phyloP scores from a whole-genome alignment of 2,329 filamentous ascomycete genomes.

The Cladophialophora carrionii region DNA sequence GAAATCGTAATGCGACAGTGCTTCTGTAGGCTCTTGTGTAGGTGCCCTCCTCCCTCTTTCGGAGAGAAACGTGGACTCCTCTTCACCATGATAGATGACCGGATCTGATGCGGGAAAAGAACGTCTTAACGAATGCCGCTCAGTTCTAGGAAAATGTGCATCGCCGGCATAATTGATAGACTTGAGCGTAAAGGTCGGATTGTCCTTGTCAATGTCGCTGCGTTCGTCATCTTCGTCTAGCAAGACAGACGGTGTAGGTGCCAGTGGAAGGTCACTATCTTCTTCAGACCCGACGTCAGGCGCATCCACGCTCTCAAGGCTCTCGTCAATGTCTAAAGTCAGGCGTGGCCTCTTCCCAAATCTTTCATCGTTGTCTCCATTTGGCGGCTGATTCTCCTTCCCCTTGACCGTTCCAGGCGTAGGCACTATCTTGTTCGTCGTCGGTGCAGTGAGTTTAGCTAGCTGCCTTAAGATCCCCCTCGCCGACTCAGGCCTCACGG shows the following conservation, averaged over 20 bases:
- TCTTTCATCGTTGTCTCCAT: constrained; percentile 54
- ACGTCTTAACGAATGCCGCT: constrained; percentile 42
- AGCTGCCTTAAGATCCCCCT: constrained; percentile 59
- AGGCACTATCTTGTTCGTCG: constrained; percentile 52
- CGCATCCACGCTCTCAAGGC: constrained; percentile 46
- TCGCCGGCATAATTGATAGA: constrained; percentile 31
- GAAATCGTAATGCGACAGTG: constrained; percentile 51
- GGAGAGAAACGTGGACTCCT: constrained; percentile 39
- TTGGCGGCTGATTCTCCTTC: constrained; percentile 39
- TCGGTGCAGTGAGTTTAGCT: constrained; percentile 57
- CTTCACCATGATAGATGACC: constrained; percentile 45
- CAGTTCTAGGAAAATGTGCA: constrained; percentile 5
- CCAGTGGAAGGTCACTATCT: constrained; percentile 47
- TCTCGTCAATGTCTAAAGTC: constrained; percentile 49
- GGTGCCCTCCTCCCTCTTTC: constrained; percentile 51
- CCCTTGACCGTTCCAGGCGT: constrained; percentile 49
- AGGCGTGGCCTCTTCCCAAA: constrained; percentile 48
- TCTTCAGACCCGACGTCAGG: constrained; percentile 50
- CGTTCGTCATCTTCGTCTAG: constrained; percentile 31
- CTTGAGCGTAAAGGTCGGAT: constrained; percentile 36
- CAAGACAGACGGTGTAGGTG: constrained; percentile 37
- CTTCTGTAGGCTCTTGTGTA: constrained; percentile 44
- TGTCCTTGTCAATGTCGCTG: constrained; percentile 1
- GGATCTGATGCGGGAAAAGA: constrained; percentile 49
- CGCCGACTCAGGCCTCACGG: constrained; percentile 57